Evolutionary conservation across 2,329 filamentous ascomycete species (phyloP).

Genomic region (Fusarium hostae): DNA sequence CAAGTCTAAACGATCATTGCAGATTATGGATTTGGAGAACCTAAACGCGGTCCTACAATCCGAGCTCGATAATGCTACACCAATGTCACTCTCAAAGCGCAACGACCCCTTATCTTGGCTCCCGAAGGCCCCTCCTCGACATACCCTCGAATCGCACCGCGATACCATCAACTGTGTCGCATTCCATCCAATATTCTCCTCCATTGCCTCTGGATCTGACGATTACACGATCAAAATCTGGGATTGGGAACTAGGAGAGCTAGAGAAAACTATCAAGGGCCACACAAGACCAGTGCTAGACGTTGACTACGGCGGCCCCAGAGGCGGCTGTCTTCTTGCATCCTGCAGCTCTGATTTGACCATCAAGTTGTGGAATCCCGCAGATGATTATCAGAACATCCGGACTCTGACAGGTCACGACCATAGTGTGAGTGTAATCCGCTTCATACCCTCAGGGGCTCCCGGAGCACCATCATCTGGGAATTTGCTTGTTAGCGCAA

Average conservation of each 20-base stretch:
- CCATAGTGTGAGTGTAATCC: constrained; percentile 87
- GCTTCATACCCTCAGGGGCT: constrained; percentile 71
- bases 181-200: constrained; percentile 92
- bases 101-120: constrained; percentile 86
- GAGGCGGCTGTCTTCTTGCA: constrained; percentile 69
- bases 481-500: constrained; percentile 87
- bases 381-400: constrained; percentile 93
- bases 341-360: constrained; percentile 89
- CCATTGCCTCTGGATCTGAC: constrained; percentile 88
- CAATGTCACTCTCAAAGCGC: constrained; percentile 75
- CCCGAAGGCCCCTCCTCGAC: constrained; percentile 79
- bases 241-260: constrained; percentile 94
- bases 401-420: constrained; percentile 92
- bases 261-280: constrained; percentile 89
- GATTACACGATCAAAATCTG: constrained; percentile 95
- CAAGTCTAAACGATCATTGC: constrained; percentile 6
- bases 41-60: constrained; percentile 77
- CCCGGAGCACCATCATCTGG: constrained; percentile 63
- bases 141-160: constrained; percentile 85
- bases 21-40: constrained; percentile 94
- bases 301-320: constrained; percentile 88
- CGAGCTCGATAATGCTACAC: constrained; percentile 86
- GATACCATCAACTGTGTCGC: constrained; percentile 88
- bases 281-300: constrained; percentile 90
- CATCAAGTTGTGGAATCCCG: constrained; percentile 93